Percentiles rank a stretch among this genome's conserved stretches.
Conservation (phyloP, 148 eudicot genomes). For the Linanthus parryae region DNA sequence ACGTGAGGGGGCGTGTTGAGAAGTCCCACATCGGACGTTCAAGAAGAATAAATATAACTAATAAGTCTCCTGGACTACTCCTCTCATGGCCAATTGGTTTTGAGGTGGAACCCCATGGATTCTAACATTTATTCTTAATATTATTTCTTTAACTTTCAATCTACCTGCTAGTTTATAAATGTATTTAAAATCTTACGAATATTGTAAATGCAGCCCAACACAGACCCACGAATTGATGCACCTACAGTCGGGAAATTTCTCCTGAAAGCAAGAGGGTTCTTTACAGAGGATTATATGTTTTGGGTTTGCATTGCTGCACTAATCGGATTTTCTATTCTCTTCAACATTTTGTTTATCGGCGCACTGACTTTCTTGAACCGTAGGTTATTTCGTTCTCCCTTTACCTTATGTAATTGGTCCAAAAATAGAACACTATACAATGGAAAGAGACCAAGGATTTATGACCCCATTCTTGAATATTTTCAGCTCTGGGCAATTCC, state of each 20-base stretch:
- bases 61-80: too few species aligned
- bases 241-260: slow-evolving; percentile 14
- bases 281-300: slow-evolving; percentile 27
- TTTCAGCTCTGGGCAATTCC: slow-evolving; percentile 22
- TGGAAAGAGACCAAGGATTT: background rate
- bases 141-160: background rate
- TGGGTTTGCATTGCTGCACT: slow-evolving; percentile 50
- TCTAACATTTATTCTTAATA: too few species aligned
- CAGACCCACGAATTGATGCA: slow-evolving; percentile 1
- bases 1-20: too few species aligned
- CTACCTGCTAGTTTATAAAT: background rate
- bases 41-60: too few species aligned
- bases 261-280: slow-evolving; percentile 26
- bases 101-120: too few species aligned
- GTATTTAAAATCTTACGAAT: background rate
- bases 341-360: slow-evolving; percentile 25
- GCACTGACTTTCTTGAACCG: slow-evolving; percentile 43
- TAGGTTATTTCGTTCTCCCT: slow-evolving; percentile 19
- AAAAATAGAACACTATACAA: background rate
- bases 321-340: slow-evolving; percentile 40
- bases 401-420: background rate
- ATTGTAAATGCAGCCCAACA: background rate
- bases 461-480: background rate
- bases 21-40: too few species aligned
- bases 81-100: too few species aligned